phyloP scores from a whole-genome alignment of 805 yeast genomes.

The Scheffersomyces stipitis region DNA sequence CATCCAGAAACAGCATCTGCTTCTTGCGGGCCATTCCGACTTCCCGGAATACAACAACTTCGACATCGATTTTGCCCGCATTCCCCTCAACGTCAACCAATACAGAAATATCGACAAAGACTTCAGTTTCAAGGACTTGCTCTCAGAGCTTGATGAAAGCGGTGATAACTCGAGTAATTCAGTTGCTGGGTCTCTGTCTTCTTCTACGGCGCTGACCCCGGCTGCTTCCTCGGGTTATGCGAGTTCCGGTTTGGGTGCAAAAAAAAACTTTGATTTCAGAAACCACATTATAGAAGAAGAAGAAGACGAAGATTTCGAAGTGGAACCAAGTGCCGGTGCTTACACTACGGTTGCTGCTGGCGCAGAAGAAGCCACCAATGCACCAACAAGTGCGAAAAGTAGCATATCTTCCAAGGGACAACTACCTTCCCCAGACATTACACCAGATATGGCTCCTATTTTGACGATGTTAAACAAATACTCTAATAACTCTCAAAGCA shows the following conservation, averaged over 20 bases:
- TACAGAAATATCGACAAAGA: conserved; percentile 61
- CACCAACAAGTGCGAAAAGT: neutral
- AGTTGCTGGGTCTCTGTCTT: neutral
- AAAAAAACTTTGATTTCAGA: neutral
- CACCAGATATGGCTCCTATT: conserved; percentile 38
- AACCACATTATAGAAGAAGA: conserved; percentile 1
- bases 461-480: conserved; percentile 28
- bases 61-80: conserved; percentile 48
- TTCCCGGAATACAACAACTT: conserved; percentile 23
- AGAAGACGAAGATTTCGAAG: conserved; percentile 2
- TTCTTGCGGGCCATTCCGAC: conserved; percentile 24
- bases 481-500: conserved; percentile 6
- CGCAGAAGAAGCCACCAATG: neutral
- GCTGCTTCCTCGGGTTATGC: neutral
- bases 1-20: conserved; percentile 49
- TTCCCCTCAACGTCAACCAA: conserved; percentile 57
- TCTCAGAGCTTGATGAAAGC: conserved; percentile 3
- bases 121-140: conserved; percentile 46
- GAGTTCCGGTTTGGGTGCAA: neutral
- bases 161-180: no score
- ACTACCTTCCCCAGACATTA: conserved; percentile 35
- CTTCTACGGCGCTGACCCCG: neutral
- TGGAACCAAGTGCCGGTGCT: neutral
- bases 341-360: neutral
- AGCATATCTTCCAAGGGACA: conserved; percentile 7